Percentiles rank a stretch among this genome's conserved stretches.
phyloP scores from a whole-genome alignment of 495 filamentous ascomycete genomes.

The Staphylotrichum tortipilum region DNA sequence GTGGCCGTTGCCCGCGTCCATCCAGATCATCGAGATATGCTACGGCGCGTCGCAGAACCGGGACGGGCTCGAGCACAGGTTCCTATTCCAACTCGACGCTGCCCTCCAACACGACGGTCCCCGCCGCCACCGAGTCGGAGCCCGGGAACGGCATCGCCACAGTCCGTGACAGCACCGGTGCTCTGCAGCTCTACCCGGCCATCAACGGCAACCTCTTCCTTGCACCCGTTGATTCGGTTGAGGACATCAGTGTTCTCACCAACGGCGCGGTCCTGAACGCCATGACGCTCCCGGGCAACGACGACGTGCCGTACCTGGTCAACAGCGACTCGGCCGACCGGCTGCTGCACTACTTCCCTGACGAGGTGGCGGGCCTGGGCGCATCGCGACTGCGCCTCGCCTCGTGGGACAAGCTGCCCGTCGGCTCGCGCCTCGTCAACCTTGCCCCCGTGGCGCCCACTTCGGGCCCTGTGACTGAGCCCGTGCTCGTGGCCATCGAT shows the following conservation, averaged over 20 bases:
- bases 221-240: neutral
- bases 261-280: neutral
- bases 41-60: constrained; percentile 1
- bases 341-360: constrained; percentile 14
- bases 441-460: constrained; percentile 6
- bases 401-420: constrained; percentile 8
- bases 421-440: constrained; percentile 1
- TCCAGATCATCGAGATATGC: constrained; percentile 1
- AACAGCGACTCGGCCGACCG: constrained; percentile 6
- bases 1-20: neutral
- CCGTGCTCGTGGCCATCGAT: neutral
- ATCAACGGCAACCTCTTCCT: constrained; percentile 12
- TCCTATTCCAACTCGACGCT: neutral
- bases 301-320: neutral
- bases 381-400: constrained; percentile 14
- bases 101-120: neutral
- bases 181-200: constrained; percentile 3
- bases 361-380: neutral
- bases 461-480: neutral
- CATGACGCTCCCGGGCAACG: neutral
- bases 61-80: neutral
- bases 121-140: neutral
- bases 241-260: neutral
- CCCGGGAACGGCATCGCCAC: neutral
- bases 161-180: neutral